A percentile compares a stretch with the other conserved stretches of the same genome.
Evolutionary conservation across 2,329 filamentous ascomycete genomes (phyloP).

Genomic region (Plectosphaerella sp.): DNA sequence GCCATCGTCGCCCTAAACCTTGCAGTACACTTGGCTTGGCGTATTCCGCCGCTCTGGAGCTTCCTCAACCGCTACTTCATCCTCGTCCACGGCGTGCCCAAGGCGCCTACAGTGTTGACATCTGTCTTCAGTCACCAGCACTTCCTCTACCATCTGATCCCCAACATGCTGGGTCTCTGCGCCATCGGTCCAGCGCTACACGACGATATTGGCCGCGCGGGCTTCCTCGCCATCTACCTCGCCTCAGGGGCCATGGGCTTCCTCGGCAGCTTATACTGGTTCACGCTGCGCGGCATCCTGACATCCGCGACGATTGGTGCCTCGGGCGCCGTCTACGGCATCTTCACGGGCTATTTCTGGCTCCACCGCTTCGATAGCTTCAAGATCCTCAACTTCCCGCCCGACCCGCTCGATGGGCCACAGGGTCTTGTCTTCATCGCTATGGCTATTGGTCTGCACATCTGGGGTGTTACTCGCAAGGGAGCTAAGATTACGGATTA

Average conservation of each 20-base stretch:
- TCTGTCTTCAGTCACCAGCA: slow-evolving; percentile 67
- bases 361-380: slow-evolving; percentile 52
- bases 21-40: slow-evolving; percentile 55
- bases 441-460: slow-evolving; percentile 44
- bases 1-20: slow-evolving; percentile 58
- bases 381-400: slow-evolving; percentile 52
- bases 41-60: slow-evolving; percentile 59
- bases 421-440: slow-evolving; percentile 50
- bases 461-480: slow-evolving; percentile 40
- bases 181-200: slow-evolving; percentile 64
- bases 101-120: slow-evolving; percentile 56
- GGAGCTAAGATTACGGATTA: slow-evolving; percentile 41
- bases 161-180: slow-evolving; percentile 64
- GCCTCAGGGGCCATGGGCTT: slow-evolving; percentile 54
- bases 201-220: slow-evolving; percentile 64
- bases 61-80: slow-evolving; percentile 66
- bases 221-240: slow-evolving; percentile 65
- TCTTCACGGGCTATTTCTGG: slow-evolving; percentile 60
- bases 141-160: slow-evolving; percentile 51
- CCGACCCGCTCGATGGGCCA: slow-evolving; percentile 46
- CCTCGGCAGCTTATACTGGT: slow-evolving; percentile 49
- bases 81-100: slow-evolving; percentile 59
- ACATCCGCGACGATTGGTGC: slow-evolving; percentile 57
- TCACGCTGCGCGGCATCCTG: slow-evolving; percentile 41
- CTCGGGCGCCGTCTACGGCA: slow-evolving; percentile 59